Percentiles rank a stretch among this genome's conserved stretches.
Conservation (phyloP, 352 stramenopile genomes). For the Discostella stelligera region DNA sequence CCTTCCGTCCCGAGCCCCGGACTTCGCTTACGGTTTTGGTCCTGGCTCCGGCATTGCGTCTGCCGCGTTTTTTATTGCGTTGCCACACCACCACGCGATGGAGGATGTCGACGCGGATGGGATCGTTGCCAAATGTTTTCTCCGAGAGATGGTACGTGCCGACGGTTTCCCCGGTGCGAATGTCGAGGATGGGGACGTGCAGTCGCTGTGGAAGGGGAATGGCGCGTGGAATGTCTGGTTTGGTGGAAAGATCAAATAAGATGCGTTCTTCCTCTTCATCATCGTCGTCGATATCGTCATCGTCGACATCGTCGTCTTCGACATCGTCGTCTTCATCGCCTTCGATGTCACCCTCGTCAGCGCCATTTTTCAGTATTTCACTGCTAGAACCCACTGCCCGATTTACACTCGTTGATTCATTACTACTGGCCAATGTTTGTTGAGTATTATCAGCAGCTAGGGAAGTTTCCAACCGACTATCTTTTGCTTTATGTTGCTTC, state of each 20-base stretch:
- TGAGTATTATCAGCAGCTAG: slow-evolving; percentile 16
- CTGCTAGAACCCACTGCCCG: neutral
- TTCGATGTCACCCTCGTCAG: slow-evolving; percentile 12
- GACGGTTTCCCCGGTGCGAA: slow-evolving; percentile 24
- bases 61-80: slow-evolving; percentile 74
- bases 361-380: neutral
- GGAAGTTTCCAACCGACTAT: neutral
- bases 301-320: neutral
- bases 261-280: slow-evolving; percentile 45
- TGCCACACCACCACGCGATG: slow-evolving; percentile 83
- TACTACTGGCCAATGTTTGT: neutral
- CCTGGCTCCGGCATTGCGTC: slow-evolving; percentile 56
- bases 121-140: slow-evolving; percentile 74
- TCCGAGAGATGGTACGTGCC: slow-evolving; percentile 65
- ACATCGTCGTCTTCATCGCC: slow-evolving; percentile 13
- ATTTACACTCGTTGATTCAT: neutral
- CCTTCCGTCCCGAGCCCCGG: slow-evolving; percentile 81
- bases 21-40: slow-evolving; percentile 83
- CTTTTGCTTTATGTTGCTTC: neutral
- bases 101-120: slow-evolving; percentile 83
- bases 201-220: slow-evolving; percentile 73
- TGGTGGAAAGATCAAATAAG: slow-evolving; percentile 40
- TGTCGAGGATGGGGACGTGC: slow-evolving; percentile 50
- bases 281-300: slow-evolving; percentile 32
- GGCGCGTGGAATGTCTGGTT: slow-evolving; percentile 19